Evolutionary conservation across 768 basidiomycete species (phyloP), one percentile per base, ranked within the genome.

Genomic region (Lactifluus rugatus): DNA sequence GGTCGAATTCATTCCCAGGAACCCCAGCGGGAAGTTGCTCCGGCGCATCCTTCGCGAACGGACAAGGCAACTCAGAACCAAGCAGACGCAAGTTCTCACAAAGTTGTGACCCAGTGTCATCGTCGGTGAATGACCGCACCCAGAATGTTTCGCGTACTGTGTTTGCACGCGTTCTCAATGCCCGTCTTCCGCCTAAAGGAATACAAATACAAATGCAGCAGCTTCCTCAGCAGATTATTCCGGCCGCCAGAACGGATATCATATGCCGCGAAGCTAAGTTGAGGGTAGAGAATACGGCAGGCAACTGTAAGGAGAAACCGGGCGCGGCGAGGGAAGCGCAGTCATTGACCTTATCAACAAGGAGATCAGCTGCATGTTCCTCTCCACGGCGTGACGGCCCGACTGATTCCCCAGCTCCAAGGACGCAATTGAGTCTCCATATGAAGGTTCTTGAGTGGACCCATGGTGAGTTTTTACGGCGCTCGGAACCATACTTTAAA

Each of bases 1-100:
- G 21, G 68, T 74, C n/a, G 69, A 72, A 61, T 73, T 75, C 62
- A 64, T 76, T 47, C 74, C 72, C 44, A 68, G 63, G 57, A 68
- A 66, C 54, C 67, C 69, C 37, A 69, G 68, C 57, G 70, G 70
- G 56, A 70, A 70, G 65, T 65, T 71, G 7, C 61, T 70, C 32
- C 39, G 71, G 49, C 62, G 69, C 48, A 62, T 67, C 54, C 42
- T 70, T 56, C 64, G 70, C 36, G 69, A 68, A 44, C 62, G 62
- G 36, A 65, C 67, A 45, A 69, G 62, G 66, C 57, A 64, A 47
- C 51, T 64, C 53, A 42, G 25, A 8, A 47, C 62, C 46, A 62
- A 48, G 64, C 39, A 32, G 16, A 23, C 31, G 4, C 47, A 31
- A 54, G 23, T 13, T 32, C 41, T 7, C 19, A 28, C 17, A 16